These are phyloP conservation scores for Cercospora sp. DNA, from an alignment of 2,329 filamentous ascomycete species.

Conservation along the genomic window DNA sequence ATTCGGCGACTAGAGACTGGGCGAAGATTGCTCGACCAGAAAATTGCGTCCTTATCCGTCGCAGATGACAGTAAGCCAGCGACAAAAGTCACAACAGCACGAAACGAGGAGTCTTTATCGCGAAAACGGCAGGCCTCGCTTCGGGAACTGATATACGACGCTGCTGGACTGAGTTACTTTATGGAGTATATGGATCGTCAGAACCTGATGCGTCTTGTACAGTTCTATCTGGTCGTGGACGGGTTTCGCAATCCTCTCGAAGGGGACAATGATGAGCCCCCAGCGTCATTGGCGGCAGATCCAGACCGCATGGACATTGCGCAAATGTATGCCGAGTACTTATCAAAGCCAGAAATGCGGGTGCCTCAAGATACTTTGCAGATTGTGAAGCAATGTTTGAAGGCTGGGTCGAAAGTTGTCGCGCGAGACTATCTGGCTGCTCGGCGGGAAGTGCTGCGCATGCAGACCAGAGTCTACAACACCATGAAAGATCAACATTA, in stretches of 20 bases:
- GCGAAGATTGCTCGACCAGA: conserved; percentile 85
- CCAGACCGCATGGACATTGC: conserved; percentile 84
- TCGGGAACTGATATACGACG: conserved; percentile 82
- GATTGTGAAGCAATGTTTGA: conserved; percentile 74
- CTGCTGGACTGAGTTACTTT: conserved; percentile 92
- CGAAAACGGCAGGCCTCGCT: conserved; percentile 73
- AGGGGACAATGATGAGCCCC: conserved; percentile 72
- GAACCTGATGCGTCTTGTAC: conserved; percentile 80
- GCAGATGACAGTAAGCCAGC: conserved; percentile 56
- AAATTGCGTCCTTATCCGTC: conserved; percentile 67
- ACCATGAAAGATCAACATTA: conserved; percentile 81
- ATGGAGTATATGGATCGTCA: conserved; percentile 99
- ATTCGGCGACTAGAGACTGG: conserved; percentile 87
- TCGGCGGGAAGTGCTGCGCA: conserved; percentile 74
- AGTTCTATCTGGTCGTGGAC: conserved; percentile 98
- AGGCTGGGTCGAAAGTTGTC: conserved; percentile 72
- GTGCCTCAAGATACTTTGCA: conserved; percentile 68
- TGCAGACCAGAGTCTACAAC: conserved; percentile 80
- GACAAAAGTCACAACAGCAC: conserved; percentile 40
- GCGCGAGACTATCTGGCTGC: conserved; percentile 80
- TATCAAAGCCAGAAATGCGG: conserved; percentile 78
- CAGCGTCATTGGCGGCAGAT: conserved; percentile 56
- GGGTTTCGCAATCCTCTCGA: conserved; percentile 93
- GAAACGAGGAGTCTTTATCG: conserved; percentile 50
- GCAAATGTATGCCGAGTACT: conserved; percentile 87